phyloP scores from a whole-genome alignment of 2,329 filamentous ascomycete genomes.

The Diaporthe nobilis region DNA sequence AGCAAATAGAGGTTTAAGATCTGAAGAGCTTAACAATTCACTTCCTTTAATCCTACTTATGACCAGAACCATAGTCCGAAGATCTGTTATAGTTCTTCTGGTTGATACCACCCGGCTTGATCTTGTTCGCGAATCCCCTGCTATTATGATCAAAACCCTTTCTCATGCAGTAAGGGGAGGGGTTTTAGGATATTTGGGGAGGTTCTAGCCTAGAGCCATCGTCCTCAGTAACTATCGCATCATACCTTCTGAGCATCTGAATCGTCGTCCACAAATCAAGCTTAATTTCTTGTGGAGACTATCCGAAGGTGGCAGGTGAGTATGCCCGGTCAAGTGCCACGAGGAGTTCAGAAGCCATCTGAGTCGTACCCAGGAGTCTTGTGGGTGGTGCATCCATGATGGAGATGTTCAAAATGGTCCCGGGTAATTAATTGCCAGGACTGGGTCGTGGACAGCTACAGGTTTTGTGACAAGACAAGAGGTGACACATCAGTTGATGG shows the following conservation, averaged over 20 bases:
- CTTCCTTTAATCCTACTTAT: not conserved
- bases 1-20: not conserved
- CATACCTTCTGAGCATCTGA: not conserved
- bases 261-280: not conserved
- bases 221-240: not conserved
- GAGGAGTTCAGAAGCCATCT: not conserved
- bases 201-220: not conserved
- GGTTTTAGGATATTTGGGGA: not conserved
- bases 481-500: no score
- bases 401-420: not conserved
- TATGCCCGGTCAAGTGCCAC: not conserved
- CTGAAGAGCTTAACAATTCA: not conserved
- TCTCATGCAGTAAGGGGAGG: not conserved
- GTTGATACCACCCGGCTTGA: not conserved
- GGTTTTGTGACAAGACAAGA: not conserved
- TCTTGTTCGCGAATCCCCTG: not conserved
- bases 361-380: not conserved
- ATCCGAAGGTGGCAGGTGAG: not conserved
- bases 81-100: not conserved
- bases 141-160: not conserved
- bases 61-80: no score
- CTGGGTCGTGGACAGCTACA: not conserved
- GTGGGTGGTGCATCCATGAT: not conserved
- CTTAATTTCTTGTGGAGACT: not conserved
- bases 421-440: not conserved